Base-by-base conservation (phyloP, 2,329 filamentous ascomycete species). In the Pseudocercospora crystallina region DNA sequence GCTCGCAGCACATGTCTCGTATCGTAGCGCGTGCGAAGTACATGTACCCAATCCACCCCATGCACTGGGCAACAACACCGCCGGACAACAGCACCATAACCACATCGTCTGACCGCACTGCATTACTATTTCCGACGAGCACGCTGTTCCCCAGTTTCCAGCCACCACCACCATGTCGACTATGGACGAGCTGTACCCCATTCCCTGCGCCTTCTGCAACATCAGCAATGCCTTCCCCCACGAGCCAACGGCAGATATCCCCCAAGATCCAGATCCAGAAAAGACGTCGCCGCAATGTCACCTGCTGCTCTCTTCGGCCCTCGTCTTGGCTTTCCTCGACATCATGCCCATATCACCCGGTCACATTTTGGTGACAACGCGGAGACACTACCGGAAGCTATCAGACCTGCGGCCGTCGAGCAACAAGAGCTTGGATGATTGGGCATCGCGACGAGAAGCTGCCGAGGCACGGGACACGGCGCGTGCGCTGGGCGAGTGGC, bases 311-410 rank as follows among this genome's bases (percentile, higher is more conserved):
- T 89, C 88, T 2, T 94, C 89, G 1, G 83, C 83, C 1, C 70
- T 84, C 54, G 82, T 94, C 26, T 74, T 97, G 56, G 90, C 90
- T 36, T 97, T 97, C 72, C 80, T 97, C 61, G 92, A 97, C 73
- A 96, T 96, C 64, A 81, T 95, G 76, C 94, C 94, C 1, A 82
- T 97, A 44, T 87, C 88, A 0, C 77, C 77, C 0, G 91, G 91
- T 1, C 92, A 97, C 75, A 71, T 96, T 5, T 80, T 97, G 0
- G 79, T 97, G 31, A 89, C 86, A 47, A 87, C 90, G 8, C 81
- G 94, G 35, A 67, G 75, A 32, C 94, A 97, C 75, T 81, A 84
- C 49, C 81, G 85, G 56, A 95, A 91, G 67, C 77, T 96, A 33
- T 85, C 82, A 2, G 87, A 91, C 65, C 77, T 91, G 43, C 60